Evolutionary conservation across 352 stramenopile genomes (phyloP), one percentile per base, ranked within the genome.

Genomic region (Globisporangium perplexum): DNA sequence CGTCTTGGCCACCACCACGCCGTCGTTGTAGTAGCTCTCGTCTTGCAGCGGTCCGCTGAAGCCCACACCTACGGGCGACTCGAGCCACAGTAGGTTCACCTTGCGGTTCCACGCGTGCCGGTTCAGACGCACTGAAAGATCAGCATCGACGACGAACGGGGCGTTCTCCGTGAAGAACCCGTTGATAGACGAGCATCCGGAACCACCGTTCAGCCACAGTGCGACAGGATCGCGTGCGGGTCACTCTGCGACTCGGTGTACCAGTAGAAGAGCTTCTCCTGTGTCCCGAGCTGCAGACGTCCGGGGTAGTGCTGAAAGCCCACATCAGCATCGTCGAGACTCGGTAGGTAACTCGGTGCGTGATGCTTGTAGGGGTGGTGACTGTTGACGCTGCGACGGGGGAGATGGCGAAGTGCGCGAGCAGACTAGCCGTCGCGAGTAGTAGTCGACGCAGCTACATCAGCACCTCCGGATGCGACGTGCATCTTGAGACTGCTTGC

Each of bases 131-230:
- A 88, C 60, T 4, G 60, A 72, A 24, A 86, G 47, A 41, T 86
- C 63, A 14, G 72, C 55, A 4, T 59, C 61, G 12, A 90, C 76
- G 7, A 88, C 71, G 43, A 93, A 90, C 24, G 81, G 81, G 0
- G 79, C 82, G 50, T 90, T 89, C 71, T 93, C 82, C 31, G 66
- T 79, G 57, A 76, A 83, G 58, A 78, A 68, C 1, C 84, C 84
- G 26, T 75, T 74, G 28, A 94, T 60, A 4, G 79, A 83, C 35
- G 77, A 90, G 63, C 82, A 90, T 4, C 84, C 84, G 0, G 84
- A 82, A 1, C 83, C 83, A 22, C 83, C 83, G 38, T 89, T 91
- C 50, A 89, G 73, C 83, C 81, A 94, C 44, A 92, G 60, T 53
- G 89, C 79, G 55, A 93, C 79, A 47, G 83, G 81, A 48, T 80